Evolutionary conservation across 2,329 filamentous ascomycete species (phyloP), one percentile per base, ranked within the genome.

Genomic region (Fusarium decemcellulare): DNA sequence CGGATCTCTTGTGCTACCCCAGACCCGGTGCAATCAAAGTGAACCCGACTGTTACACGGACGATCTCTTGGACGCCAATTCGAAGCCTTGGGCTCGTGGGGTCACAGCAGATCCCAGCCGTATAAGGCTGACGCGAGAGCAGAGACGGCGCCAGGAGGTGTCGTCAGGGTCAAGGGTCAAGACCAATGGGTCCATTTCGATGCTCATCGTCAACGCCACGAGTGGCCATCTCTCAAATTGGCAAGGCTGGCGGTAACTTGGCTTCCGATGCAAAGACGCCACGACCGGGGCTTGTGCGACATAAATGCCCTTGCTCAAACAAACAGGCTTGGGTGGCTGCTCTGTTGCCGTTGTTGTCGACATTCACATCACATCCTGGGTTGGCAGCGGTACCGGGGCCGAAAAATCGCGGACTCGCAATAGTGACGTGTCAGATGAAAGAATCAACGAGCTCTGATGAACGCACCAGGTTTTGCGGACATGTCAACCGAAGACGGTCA

Each of bases 1-100:
- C 51, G 62, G 63, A 74, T 75, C 71, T 72, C 63, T 56, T 40
- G 71, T 75, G 52, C n/a, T 61, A 74, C 71, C 59, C 50, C 46
- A 61, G 23, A 36, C 37, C 29, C 36, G 42, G 18, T 51, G 53
- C 37, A 34, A 43, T 52, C 48, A 52, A 54, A 39, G 36, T 27
- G 56, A 52, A 55, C 40, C 53, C 59, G 44, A 65, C 51, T 15
- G 56, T 68, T 54, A 61, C 65, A 62, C 59, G 23, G 54, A 12
- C 14, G 40, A 39, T 53, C 44, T 27, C 37, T n/a, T 18, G 29
- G 37, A 36, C 16, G 51, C 60, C 44, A 65, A 48, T 30, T 53
- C 52, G 51, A 59, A 37, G 39, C 37, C 43, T 51, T 37, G 40
- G 42, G 36, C 52, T 18, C 40, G 14, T 12, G 10, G 36, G 44